Percentiles rank a stretch among this genome's conserved stretches.
Conservation (phyloP, 495 filamentous ascomycete genomes). For the Letharia lupina region DNA sequence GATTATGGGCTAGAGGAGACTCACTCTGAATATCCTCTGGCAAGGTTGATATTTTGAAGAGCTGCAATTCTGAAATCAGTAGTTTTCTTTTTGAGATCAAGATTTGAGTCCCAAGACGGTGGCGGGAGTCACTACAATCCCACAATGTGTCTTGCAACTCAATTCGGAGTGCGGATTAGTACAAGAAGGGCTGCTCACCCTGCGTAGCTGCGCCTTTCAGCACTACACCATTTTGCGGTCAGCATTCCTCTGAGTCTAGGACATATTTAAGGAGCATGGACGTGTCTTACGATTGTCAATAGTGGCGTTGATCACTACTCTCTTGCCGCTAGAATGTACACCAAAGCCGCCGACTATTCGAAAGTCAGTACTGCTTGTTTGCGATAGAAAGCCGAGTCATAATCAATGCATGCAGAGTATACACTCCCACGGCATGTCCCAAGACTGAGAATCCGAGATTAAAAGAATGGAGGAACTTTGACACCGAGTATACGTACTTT, state of each 20-base stretch:
- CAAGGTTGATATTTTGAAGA: constrained; percentile 2
- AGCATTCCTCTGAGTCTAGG: not conserved
- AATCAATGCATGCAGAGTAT: not conserved
- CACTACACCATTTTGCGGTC: not conserved
- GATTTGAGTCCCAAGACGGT: not conserved
- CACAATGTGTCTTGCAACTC: not conserved
- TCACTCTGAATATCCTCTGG: constrained; percentile 5
- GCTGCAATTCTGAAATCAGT: not conserved
- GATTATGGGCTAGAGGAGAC: not conserved
- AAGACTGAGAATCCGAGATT: no score
- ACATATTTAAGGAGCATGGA: no score
- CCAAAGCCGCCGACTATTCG: constrained; percentile 74
- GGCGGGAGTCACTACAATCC: constrained; percentile 72
- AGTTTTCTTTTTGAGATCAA: not conserved
- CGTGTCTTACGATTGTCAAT: constrained; percentile 61
- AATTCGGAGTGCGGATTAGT: not conserved
- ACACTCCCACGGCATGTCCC: no score
- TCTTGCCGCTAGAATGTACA: constrained; percentile 77
- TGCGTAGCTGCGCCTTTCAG: constrained; percentile 96
- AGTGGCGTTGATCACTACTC: constrained; percentile 91
- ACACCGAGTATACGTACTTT: constrained; percentile 28
- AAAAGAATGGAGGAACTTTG: no score
- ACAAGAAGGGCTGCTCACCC: constrained; percentile 52
- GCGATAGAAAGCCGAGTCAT: not conserved
- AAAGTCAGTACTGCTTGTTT: constrained; percentile 7